Evolutionary conservation across 257 asterid genomes (phyloP).

Genomic region (Marsdenia floribunda): DNA sequence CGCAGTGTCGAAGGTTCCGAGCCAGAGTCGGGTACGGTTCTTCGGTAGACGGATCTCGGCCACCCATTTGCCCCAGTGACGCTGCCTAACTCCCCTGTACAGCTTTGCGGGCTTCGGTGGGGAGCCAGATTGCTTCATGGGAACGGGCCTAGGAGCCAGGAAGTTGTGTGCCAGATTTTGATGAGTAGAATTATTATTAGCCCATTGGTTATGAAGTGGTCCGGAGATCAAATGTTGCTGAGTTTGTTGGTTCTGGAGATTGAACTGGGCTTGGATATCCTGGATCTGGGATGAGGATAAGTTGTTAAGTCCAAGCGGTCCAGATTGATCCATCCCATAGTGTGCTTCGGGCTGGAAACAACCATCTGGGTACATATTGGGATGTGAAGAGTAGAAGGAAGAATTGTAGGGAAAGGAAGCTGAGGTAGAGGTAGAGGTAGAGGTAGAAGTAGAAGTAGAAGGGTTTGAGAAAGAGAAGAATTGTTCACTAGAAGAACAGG

Average conservation of each 20-base stretch:
- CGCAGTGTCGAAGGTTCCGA: slow-evolving; percentile 90
- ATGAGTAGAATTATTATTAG: slow-evolving; percentile 5
- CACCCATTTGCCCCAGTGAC: slow-evolving; percentile 99
- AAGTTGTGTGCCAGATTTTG: slow-evolving; percentile 15
- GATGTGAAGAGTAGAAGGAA: slow-evolving; percentile 22
- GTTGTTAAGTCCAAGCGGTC: slow-evolving; percentile 43
- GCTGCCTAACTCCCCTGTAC: slow-evolving; percentile 95
- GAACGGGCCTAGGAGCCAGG: slow-evolving; percentile 52
- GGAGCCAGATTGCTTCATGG: slow-evolving; percentile 55
- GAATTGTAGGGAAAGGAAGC: slow-evolving; percentile 28
- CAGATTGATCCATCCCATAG: slow-evolving; percentile 30
- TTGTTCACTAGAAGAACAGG: slow-evolving; percentile 13
- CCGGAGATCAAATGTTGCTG: slow-evolving; percentile 25
- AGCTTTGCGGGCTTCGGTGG: slow-evolving; percentile 80
- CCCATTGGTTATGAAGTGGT: slow-evolving; percentile 18
- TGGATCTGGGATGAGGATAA: slow-evolving; percentile 44
- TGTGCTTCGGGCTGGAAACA: slow-evolving; percentile 14
- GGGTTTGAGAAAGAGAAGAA: slow-evolving; percentile 11
- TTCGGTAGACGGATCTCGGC: slow-evolving; percentile 93
- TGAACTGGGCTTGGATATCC: slow-evolving; percentile 49
- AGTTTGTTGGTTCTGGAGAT: slow-evolving; percentile 26
- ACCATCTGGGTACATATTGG: slow-evolving; percentile 22
- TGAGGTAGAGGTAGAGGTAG: slow-evolving; percentile 22
- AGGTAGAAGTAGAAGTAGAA: slow-evolving; percentile 5
- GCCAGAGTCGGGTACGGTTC: slow-evolving; percentile 92